Conservation (phyloP, 345 rosid species). For the Populus deltoides region DNA sequence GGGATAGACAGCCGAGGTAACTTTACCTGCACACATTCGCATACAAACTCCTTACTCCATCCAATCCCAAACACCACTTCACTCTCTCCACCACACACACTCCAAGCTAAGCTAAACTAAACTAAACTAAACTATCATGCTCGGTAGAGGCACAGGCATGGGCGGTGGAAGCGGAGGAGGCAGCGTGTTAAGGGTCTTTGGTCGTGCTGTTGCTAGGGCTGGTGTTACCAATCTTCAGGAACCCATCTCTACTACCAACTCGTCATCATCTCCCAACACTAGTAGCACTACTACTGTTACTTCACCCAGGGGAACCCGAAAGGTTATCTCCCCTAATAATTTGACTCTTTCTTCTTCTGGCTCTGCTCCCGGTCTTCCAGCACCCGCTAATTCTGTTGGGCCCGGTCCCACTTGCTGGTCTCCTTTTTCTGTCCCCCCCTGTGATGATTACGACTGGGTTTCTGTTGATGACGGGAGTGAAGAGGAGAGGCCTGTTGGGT, state of each 20-base stretch:
- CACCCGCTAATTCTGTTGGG: slow-evolving; percentile 28
- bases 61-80: too few relatives aligned
- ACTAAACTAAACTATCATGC: slow-evolving; percentile 21
- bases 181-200: slow-evolving; percentile 48
- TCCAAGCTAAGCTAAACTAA: too few relatives aligned
- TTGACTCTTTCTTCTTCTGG: slow-evolving; percentile 41
- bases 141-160: slow-evolving; percentile 56
- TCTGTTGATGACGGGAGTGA: slow-evolving; percentile 35
- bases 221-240: slow-evolving; percentile 52
- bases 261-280: slow-evolving; percentile 31
- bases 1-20: too few relatives aligned
- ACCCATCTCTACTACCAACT: slow-evolving; percentile 42
- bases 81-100: neutral
- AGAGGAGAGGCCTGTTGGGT: slow-evolving; percentile 16
- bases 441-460: slow-evolving; percentile 74
- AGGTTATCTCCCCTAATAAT: slow-evolving; percentile 17
- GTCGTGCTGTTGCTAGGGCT: slow-evolving; percentile 48
- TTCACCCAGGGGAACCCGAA: slow-evolving; percentile 26
- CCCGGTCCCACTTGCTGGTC: slow-evolving; percentile 15
- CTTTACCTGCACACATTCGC: too few relatives aligned
- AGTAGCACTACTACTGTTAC: slow-evolving; percentile 30
- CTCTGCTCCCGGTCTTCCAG: slow-evolving; percentile 29
- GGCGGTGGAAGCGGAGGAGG: slow-evolving; percentile 51
- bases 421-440: slow-evolving; percentile 28
- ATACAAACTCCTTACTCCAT: too few relatives aligned